Percentiles rank a stretch among this genome's conserved stretches.
Conservation (phyloP, 2,329 filamentous ascomycete species). For the Cercospora nicotianae region DNA sequence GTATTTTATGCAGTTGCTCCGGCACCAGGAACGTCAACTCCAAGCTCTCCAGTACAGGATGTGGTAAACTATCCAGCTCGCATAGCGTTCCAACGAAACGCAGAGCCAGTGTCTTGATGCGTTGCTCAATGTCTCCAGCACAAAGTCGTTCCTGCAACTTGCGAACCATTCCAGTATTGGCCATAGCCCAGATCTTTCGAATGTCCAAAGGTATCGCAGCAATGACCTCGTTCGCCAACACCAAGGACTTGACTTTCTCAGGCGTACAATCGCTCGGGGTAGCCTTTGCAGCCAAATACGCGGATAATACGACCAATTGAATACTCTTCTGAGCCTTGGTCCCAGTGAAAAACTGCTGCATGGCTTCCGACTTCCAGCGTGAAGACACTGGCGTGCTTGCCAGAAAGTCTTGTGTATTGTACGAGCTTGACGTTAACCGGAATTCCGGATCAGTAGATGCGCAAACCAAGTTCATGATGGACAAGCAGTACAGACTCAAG, state of each 20-base stretch:
- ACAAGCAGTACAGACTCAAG: conserved; percentile 40
- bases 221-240: conserved; percentile 35
- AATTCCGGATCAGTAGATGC: conserved; percentile 28
- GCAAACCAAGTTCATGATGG: conserved; percentile 39
- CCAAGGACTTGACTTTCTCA: conserved; percentile 30
- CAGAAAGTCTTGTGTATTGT: conserved; percentile 36
- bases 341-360: conserved; percentile 39
- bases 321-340: conserved; percentile 39
- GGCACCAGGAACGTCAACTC: conserved; percentile 25
- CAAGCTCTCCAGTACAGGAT: conserved; percentile 23
- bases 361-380: conserved; percentile 34
- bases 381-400: conserved; percentile 32
- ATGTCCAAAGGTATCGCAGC: conserved; percentile 32
- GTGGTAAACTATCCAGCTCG: conserved; percentile 30
- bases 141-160: conserved; percentile 40
- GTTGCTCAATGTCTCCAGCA: conserved; percentile 23
- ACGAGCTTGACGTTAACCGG: conserved; percentile 29
- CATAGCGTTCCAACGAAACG: conserved; percentile 32
- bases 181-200: conserved; percentile 35
- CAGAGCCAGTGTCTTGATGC: conserved; percentile 31
- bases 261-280: conserved; percentile 22
- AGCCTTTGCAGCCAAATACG: conserved; percentile 34
- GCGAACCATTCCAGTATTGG: conserved; percentile 34
- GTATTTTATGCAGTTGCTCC: conserved; percentile 17
- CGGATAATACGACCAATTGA: conserved; percentile 38